phyloP scores from a whole-genome alignment of 2,329 filamentous ascomycete species.

The Fusarium sp. region DNA sequence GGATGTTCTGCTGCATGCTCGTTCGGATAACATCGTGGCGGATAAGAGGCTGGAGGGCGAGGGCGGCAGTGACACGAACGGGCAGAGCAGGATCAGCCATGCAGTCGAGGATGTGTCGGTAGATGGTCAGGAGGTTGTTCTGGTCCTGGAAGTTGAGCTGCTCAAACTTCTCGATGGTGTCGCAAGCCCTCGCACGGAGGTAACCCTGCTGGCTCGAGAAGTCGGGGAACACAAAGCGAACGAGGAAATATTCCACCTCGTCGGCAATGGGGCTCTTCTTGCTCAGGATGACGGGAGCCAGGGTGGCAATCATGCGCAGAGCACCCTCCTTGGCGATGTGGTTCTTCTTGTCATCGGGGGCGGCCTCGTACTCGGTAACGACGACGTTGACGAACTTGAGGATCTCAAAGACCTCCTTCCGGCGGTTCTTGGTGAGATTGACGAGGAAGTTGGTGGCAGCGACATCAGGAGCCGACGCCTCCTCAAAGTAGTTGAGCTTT shows the following conservation, averaged over 20 bases:
- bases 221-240: constrained; percentile 97
- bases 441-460: constrained; percentile 97
- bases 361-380: constrained; percentile 90
- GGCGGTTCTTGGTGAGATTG: constrained; percentile 90
- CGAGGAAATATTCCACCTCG: constrained; percentile 98
- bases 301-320: constrained; percentile 94
- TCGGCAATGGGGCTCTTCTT: constrained; percentile 99
- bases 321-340: constrained; percentile 97
- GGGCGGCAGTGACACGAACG: constrained; percentile 91
- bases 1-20: constrained; percentile 97
- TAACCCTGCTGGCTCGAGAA: constrained; percentile 94
- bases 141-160: constrained; percentile 96
- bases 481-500: constrained; percentile 98
- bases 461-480: constrained; percentile 93
- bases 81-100: constrained; percentile 96
- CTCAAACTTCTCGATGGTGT: constrained; percentile 98
- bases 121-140: constrained; percentile 95
- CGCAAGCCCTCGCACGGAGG: constrained; percentile 92
- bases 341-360: constrained; percentile 89
- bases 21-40: constrained; percentile 93
- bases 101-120: constrained; percentile 95
- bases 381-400: constrained; percentile 95
- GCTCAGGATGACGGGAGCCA: constrained; percentile 92
- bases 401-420: constrained; percentile 96
- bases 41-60: constrained; percentile 95